A percentile compares a stretch with the other conserved stretches of the same genome.
Conservation (phyloP, 352 stramenopile species). For the Phytophthora pseudosyringae region DNA sequence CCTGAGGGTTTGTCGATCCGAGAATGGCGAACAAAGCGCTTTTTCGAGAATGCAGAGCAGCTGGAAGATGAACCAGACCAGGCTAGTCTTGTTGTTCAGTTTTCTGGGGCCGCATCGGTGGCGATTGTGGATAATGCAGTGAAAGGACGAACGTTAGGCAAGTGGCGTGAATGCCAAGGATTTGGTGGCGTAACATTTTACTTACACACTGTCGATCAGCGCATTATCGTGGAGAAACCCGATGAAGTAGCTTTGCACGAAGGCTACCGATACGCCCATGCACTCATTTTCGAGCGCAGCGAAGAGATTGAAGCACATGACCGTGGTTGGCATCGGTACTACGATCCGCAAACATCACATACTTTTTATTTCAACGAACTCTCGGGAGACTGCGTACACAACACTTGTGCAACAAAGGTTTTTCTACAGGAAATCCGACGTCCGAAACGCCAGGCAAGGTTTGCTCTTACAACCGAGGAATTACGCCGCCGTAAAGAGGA, state of each 20-base stretch:
- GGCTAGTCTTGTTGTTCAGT: conserved; percentile 48
- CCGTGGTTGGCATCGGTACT: conserved; percentile 64
- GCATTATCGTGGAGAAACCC: conserved; percentile 63
- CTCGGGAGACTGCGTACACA: conserved; percentile 69
- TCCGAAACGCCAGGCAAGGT: conserved; percentile 31
- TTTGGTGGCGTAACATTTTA: conserved; percentile 68
- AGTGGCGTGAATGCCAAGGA: conserved; percentile 59
- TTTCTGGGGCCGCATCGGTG: conserved; percentile 42
- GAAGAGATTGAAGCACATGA: conserved; percentile 67
- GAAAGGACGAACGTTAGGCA: conserved; percentile 48
- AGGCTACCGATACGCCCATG: conserved; percentile 60
- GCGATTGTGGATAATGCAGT: conserved; percentile 50
- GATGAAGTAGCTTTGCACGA: conserved; percentile 55
- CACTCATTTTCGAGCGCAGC: conserved; percentile 55
- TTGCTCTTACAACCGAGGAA: conserved; percentile 50
- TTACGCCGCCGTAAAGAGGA: conserved; percentile 61
- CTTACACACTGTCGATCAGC: conserved; percentile 35
- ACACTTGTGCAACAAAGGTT: conserved; percentile 44
- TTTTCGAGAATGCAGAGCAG: conserved; percentile 54
- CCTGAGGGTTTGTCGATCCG: conserved; percentile 33
- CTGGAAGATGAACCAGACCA: conserved; percentile 59
- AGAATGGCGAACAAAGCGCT: conserved; percentile 65
- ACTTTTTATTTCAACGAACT: conserved; percentile 75
- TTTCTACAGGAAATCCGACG: conserved; percentile 53
- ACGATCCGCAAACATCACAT: conserved; percentile 57